phyloP scores from a whole-genome alignment of 768 basidiomycete species.

The Boletus huronensis region DNA sequence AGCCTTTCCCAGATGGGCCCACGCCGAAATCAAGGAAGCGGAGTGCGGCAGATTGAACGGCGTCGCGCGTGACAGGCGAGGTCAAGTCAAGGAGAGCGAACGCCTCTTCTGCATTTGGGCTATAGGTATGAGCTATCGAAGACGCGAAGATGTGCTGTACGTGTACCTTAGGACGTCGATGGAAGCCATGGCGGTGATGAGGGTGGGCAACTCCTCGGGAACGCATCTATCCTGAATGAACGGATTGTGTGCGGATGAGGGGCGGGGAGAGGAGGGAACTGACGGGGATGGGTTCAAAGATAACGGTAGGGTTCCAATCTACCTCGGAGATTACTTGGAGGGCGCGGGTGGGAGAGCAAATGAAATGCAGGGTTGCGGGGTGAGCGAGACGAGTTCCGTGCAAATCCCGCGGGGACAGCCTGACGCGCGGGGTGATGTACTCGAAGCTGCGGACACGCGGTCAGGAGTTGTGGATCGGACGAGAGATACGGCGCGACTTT shows the following conservation, averaged over 20 bases:
- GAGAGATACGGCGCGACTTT: slow-evolving; percentile 42
- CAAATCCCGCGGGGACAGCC: slow-evolving; percentile 70
- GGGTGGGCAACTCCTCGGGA: slow-evolving; percentile 71
- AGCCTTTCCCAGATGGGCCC: slow-evolving; percentile 46
- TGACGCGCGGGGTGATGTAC: slow-evolving; percentile 70
- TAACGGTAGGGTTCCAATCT: slow-evolving; percentile 61
- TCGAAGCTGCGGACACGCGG: slow-evolving; percentile 52
- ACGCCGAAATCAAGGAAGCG: slow-evolving; percentile 61
- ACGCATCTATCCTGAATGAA: slow-evolving; percentile 63
- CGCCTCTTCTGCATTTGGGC: slow-evolving; percentile 88
- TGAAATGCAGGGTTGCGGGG: slow-evolving; percentile 68
- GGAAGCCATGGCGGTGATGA: slow-evolving; percentile 53
- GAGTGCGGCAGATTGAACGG: slow-evolving; percentile 65
- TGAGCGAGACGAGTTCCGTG: slow-evolving; percentile 46
- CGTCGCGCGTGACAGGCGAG: slow-evolving; percentile 36
- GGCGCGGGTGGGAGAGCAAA: slow-evolving; percentile 79
- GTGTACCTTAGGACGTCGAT: slow-evolving; percentile 68
- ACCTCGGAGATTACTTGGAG: slow-evolving; percentile 64
- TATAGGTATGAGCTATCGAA: slow-evolving; percentile 26
- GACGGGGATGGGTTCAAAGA: slow-evolving; percentile 89
- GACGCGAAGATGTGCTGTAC: background rate
- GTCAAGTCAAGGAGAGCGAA: slow-evolving; percentile 60
- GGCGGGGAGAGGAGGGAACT: slow-evolving; percentile 22
- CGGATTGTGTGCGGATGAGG: background rate
- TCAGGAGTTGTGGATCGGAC: slow-evolving; percentile 5